phyloP scores from a whole-genome alignment of 495 filamentous ascomycete species.

The Bryoglossum gracile region DNA sequence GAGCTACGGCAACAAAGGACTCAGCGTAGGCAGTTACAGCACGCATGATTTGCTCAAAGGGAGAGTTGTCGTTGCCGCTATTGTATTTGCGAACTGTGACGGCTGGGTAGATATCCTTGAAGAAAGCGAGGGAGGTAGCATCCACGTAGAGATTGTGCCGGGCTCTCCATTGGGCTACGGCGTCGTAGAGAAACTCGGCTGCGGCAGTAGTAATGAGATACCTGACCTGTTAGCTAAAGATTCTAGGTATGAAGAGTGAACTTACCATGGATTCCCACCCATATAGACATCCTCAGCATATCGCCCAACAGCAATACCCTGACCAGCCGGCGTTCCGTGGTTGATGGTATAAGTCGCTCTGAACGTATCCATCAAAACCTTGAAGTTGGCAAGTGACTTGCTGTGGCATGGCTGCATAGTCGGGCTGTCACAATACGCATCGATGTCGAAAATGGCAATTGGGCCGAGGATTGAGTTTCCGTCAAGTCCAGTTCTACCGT shows the following conservation, averaged over 20 bases:
- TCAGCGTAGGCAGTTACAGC: slow-evolving; percentile 53
- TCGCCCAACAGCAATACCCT: slow-evolving; percentile 51
- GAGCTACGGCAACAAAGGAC: slow-evolving; percentile 45
- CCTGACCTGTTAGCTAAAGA: slow-evolving; percentile 8
- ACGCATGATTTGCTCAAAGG: slow-evolving; percentile 39
- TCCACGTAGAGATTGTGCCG: slow-evolving; percentile 38
- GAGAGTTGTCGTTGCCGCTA: slow-evolving; percentile 29
- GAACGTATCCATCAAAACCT: slow-evolving; percentile 43
- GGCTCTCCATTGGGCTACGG: slow-evolving; percentile 47
- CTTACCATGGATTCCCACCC: slow-evolving; percentile 36
- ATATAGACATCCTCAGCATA: slow-evolving; percentile 56
- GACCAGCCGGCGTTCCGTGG: slow-evolving; percentile 28
- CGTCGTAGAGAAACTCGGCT: slow-evolving; percentile 56
- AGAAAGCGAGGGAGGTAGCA: slow-evolving; percentile 43
- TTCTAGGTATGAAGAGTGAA: not conserved
- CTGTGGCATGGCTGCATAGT: slow-evolving; percentile 46
- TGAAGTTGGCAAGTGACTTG: slow-evolving; percentile 41
- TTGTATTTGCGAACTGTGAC: slow-evolving; percentile 39
- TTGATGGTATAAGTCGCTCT: slow-evolving; percentile 42
- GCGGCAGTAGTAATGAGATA: slow-evolving; percentile 44
- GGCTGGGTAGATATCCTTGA: slow-evolving; percentile 38
- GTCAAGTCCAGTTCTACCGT: slow-evolving; percentile 39
- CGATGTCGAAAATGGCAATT: slow-evolving; percentile 41
- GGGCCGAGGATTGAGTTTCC: slow-evolving; percentile 40
- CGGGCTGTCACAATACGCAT: slow-evolving; percentile 39